phyloP scores from a whole-genome alignment of 1,284 basidiomycete species.

The Phellopilus nigrolimitatus region DNA sequence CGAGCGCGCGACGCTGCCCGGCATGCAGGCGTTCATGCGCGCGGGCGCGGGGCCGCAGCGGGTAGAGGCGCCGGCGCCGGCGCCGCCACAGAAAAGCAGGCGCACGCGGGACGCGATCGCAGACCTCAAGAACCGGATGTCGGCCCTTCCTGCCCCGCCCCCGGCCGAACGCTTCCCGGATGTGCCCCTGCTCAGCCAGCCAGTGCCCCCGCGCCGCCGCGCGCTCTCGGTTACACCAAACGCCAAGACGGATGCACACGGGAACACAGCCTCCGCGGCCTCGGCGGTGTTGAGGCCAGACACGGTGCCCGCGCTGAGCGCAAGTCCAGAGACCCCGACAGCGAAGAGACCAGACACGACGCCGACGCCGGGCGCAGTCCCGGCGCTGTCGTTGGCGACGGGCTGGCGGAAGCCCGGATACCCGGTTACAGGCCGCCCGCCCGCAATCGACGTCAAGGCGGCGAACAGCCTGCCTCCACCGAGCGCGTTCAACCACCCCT shows the following conservation, averaged over 20 bases:
- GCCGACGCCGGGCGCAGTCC: too few relatives aligned
- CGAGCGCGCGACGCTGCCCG: constrained; percentile 8
- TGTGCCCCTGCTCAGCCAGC: constrained; percentile 10
- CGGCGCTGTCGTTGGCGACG: too few relatives aligned
- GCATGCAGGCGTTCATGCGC: not conserved
- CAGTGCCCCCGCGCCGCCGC: constrained; percentile 10
- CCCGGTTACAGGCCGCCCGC: not conserved
- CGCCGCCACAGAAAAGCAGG: constrained; percentile 2
- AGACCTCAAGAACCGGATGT: constrained; percentile 12
- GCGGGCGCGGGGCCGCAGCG: not conserved
- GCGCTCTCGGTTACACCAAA: not conserved
- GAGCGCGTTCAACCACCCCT: not conserved
- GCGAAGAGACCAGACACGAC: too few relatives aligned
- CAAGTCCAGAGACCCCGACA: too few relatives aligned
- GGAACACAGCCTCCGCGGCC: not conserved
- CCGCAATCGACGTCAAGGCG: constrained; percentile 9
- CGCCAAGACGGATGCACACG: not conserved
- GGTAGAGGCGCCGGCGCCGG: not conserved
- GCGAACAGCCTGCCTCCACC: constrained; percentile 12
- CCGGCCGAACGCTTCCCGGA: not conserved
- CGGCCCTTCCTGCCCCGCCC: constrained; percentile 7
- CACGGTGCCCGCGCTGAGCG: too few relatives aligned
- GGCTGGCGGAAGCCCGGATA: constrained; percentile 1
- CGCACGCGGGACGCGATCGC: constrained; percentile 10
- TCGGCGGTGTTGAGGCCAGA: not conserved